Conservation (phyloP, 2,329 filamentous ascomycete species). For the Apiospora kogelbergensis region DNA sequence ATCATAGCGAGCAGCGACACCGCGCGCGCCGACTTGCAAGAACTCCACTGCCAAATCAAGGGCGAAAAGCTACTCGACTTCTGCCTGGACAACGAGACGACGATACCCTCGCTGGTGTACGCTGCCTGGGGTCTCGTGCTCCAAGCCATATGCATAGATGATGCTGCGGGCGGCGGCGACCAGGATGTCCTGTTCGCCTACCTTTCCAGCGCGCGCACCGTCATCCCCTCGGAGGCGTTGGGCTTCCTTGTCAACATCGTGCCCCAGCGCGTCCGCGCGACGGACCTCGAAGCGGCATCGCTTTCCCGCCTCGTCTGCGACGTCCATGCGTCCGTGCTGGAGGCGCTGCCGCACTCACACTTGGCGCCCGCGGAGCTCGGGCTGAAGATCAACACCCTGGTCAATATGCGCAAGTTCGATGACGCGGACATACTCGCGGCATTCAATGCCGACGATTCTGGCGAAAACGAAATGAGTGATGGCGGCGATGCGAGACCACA, state of each 20-base stretch:
- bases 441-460: neutral
- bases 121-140: slow-evolving; percentile 13
- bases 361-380: slow-evolving; percentile 11
- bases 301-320: neutral
- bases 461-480: neutral
- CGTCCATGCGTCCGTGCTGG: slow-evolving; percentile 6
- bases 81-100: slow-evolving; percentile 11
- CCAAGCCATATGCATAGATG: neutral
- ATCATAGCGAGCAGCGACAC: neutral
- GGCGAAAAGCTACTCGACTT: neutral
- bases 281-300: neutral
- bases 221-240: slow-evolving; percentile 11
- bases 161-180: neutral
- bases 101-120: slow-evolving; percentile 9
- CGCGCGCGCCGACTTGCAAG: neutral
- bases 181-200: slow-evolving; percentile 12
- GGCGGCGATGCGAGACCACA: neutral
- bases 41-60: slow-evolving; percentile 3
- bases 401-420: slow-evolving; percentile 15
- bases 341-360: slow-evolving; percentile 12
- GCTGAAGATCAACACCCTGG: neutral
- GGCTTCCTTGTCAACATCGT: slow-evolving; percentile 15
- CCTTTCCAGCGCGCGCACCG: slow-evolving; percentile 9
- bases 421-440: neutral
- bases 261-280: neutral